Evolutionary conservation across 164 flowering plant species (phyloP), one percentile per base, ranked within the genome.

Genomic region (Warburgia ugandensis): DNA sequence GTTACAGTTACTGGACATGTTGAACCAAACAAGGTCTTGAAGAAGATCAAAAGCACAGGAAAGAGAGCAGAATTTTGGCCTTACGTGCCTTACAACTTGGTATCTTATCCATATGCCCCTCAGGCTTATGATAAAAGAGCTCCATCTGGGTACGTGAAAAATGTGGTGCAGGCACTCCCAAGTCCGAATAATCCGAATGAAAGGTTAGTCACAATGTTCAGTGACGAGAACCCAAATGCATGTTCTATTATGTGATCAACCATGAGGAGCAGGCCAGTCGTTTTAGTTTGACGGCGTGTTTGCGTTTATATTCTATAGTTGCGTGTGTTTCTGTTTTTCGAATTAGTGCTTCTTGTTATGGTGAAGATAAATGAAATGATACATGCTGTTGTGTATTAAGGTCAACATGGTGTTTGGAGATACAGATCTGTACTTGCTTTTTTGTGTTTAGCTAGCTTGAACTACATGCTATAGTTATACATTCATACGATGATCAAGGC

Each of bases 21-120:
- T 0, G 85, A 83, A 2, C 71, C 85, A 17, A 77, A 74, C 62
- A 83, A 80, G 64, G 95, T 83, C 53, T 45, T 86, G 54, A 79
- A 77, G 66, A 82, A 63, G 53, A 77, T 82, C 56, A 70, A 69
- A 61, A 64, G 66, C 32, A 80, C 86, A 0, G 94, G 94, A 9
- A 84, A 84, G 59, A 69, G 62, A 38, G 89, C 86, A 2, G 94
- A 85, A 39, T 72, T 78, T 35, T 82, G 94, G 94, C 94, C 94
- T 4, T 85, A 85, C 37, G 64, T 85, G 6, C 76, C 79, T 19
- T 68, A 73, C 63, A 79, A 82, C 28, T 55, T 82, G n/a, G 86
- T 78, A 0, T 27, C 65, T 9, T 73, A 85, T 58, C 84, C 94
- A 29, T 75, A 75, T 29, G 76, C 46, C 0, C 3, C 73, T 22